phyloP scores from a whole-genome alignment of 805 yeast genomes.

The Pichia eremophila region DNA sequence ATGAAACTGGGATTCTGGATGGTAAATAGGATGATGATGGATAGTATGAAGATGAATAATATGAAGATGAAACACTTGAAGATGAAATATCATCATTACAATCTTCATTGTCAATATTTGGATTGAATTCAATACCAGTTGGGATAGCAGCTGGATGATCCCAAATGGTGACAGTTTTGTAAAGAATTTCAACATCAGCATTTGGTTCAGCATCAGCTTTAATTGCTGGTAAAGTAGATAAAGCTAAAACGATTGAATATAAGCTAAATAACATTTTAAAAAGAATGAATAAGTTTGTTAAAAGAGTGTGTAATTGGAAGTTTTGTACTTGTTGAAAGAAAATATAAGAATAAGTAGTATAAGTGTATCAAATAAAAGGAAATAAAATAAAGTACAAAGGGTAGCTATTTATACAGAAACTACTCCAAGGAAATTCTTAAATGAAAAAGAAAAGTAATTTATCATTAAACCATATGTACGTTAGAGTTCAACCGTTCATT shows the following conservation, averaged over 20 bases:
- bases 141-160: not conserved
- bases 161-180: constrained; percentile 1
- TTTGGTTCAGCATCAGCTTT: not conserved
- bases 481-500: no score
- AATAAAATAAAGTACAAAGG: no score
- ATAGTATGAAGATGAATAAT: not conserved
- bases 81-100: not conserved
- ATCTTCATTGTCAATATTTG: not conserved
- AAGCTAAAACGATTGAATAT: not conserved
- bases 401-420: no score
- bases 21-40: not conserved
- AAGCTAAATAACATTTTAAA: constrained; percentile 1
- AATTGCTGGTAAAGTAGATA: not conserved
- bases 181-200: not conserved
- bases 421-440: no score
- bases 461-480: no score
- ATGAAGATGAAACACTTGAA: not conserved
- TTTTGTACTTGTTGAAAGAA: no score
- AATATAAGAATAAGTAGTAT: no score
- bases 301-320: no score
- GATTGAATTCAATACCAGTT: not conserved
- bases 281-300: not conserved
- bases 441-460: no score
- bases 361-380: no score
- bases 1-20: not conserved